phyloP scores from a whole-genome alignment of 768 basidiomycete genomes.

The Rhizopogon rudus region DNA sequence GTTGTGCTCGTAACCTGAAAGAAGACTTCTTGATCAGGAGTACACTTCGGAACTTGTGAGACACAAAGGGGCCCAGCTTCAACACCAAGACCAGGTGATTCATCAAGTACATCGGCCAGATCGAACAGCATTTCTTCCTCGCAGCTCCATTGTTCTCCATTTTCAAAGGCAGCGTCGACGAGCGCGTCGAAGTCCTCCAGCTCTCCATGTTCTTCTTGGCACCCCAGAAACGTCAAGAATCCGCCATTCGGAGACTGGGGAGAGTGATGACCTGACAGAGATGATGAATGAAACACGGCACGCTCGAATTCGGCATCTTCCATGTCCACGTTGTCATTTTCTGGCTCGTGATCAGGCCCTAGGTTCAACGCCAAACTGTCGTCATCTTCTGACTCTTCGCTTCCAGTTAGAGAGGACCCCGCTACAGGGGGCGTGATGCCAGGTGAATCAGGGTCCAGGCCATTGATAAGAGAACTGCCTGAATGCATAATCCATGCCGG shows the following conservation, averaged over 20 bases:
- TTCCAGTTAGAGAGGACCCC: conserved; percentile 8
- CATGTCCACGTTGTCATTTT: conserved; percentile 11
- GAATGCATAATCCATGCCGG: conserved; percentile 7
- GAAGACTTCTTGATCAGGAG: not conserved
- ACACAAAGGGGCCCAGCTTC: not conserved
- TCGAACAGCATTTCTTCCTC: conserved; percentile 12
- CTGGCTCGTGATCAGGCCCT: conserved; percentile 11
- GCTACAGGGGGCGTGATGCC: conserved; percentile 11
- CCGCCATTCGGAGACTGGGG: conserved; percentile 6
- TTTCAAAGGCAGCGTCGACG: not conserved
- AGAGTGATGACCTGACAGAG: conserved; percentile 9
- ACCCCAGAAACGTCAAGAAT: conserved; percentile 9
- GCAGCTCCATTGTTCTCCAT: conserved; percentile 6
- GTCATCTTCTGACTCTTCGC: conserved; percentile 5
- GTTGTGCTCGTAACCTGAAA: not conserved
- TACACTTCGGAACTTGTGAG: not conserved
- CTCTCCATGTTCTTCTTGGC: conserved; percentile 9
- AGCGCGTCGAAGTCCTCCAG: conserved; percentile 4
- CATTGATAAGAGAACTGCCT: conserved; percentile 21
- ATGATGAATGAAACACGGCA: not conserved
- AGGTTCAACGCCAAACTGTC: conserved; percentile 7
- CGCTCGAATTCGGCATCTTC: conserved; percentile 12
- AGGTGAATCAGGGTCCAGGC: conserved; percentile 8
- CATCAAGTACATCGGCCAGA: conserved; percentile 4
- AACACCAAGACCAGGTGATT: not conserved